Conservation (phyloP, 2,329 filamentous ascomycete species). For the Monosporascus sp. region DNA sequence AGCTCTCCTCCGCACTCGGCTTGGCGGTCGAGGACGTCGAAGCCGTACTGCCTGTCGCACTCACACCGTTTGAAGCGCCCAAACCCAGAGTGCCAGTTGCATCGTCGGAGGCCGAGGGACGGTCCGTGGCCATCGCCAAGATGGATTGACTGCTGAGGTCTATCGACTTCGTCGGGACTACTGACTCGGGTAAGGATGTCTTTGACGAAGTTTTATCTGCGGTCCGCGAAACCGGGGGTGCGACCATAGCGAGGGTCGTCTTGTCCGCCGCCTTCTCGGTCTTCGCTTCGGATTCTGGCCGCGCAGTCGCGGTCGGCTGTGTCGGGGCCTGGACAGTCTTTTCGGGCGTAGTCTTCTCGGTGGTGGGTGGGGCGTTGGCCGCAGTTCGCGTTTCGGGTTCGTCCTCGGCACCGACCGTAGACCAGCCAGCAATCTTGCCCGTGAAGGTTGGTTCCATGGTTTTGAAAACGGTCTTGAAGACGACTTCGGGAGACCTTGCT, state of each 20-base stretch:
- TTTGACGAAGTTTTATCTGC: too few species aligned
- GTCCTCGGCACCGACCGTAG: constrained; percentile 29
- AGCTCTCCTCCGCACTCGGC: constrained; percentile 2
- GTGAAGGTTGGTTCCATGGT: constrained; percentile 37
- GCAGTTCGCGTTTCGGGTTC: constrained; percentile 11
- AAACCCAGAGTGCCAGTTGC: constrained; percentile 1
- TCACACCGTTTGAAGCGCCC: neutral
- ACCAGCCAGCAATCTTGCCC: constrained; percentile 37
- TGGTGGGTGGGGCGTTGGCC: neutral
- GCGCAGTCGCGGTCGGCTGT: constrained; percentile 1
- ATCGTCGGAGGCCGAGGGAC: constrained; percentile 1
- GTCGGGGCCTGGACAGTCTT: neutral
- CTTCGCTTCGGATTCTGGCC: constrained; percentile 4
- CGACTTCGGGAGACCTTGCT: constrained; percentile 21
- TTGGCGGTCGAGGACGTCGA: constrained; percentile 16
- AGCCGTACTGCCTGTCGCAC: neutral
- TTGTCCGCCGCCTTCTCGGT: constrained; percentile 3
- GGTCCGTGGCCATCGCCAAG: constrained; percentile 22
- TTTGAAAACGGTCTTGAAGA: constrained; percentile 35
- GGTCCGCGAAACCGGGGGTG: neutral
- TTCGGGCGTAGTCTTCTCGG: neutral
- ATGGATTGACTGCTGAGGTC: constrained; percentile 22
- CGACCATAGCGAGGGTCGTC: constrained; percentile 1
- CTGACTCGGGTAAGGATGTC: constrained; percentile 13
- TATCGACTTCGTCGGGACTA: constrained; percentile 19